phyloP scores from a whole-genome alignment of 768 basidiomycete species.

The Hygrophoropsis aurantiaca region DNA sequence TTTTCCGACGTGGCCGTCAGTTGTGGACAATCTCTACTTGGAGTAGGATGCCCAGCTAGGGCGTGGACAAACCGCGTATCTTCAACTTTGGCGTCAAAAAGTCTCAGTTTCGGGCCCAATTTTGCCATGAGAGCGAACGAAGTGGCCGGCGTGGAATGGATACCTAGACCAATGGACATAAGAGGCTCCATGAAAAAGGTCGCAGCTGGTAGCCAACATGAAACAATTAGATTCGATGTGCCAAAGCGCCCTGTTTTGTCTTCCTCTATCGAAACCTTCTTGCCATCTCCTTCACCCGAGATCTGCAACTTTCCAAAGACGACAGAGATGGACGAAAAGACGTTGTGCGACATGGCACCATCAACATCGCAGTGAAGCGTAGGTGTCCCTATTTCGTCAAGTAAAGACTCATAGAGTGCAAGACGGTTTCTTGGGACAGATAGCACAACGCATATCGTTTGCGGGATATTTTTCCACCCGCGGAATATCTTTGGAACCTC shows the following conservation, averaged over 20 bases:
- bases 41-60: slow-evolving; percentile 17
- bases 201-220: slow-evolving; percentile 13
- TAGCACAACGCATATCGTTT: slow-evolving; percentile 30
- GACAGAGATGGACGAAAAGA: slow-evolving; percentile 19
- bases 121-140: neutral
- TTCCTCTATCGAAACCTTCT: slow-evolving; percentile 9
- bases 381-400: slow-evolving; percentile 20
- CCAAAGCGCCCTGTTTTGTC: slow-evolving; percentile 1
- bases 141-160: slow-evolving; percentile 10
- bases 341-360: slow-evolving; percentile 2
- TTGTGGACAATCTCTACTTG: neutral
- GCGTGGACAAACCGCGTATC: slow-evolving; percentile 17
- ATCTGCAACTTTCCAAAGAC: slow-evolving; percentile 18
- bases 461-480: slow-evolving; percentile 29
- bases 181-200: slow-evolving; percentile 10
- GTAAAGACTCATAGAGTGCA: slow-evolving; percentile 15
- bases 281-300: slow-evolving; percentile 17
- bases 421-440: slow-evolving; percentile 30
- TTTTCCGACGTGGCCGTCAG: too few species aligned
- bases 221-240: slow-evolving; percentile 18
- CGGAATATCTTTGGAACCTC: slow-evolving; percentile 22
- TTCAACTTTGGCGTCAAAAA: slow-evolving; percentile 17
- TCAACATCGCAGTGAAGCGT: slow-evolving; percentile 20
- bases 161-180: slow-evolving; percentile 13
- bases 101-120: slow-evolving; percentile 9